Percentiles rank a stretch among this genome's conserved stretches.
Conservation (phyloP, 1,284 basidiomycete genomes). For the Caloboletus inedulis region DNA sequence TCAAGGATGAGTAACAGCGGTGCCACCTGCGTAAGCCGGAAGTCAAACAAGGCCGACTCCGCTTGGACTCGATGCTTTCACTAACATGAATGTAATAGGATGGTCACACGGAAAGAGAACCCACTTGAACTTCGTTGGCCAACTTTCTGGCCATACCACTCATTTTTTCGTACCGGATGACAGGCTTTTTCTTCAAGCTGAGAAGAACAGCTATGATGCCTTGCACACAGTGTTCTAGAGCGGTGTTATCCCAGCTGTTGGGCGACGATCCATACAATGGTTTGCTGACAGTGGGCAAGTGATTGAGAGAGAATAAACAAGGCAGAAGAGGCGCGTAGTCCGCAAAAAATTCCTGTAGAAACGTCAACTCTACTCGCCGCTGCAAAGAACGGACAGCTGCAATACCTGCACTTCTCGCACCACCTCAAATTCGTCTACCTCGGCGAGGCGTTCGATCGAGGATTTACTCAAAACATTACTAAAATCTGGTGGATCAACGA, state of each 20-base stretch:
- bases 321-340: conserved; percentile 90
- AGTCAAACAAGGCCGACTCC: conserved; percentile 75
- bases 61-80: conserved; percentile 66
- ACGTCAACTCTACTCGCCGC: conserved; percentile 1
- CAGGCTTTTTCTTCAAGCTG: conserved; percentile 93
- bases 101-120: conserved; percentile 20
- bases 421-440: conserved; percentile 94
- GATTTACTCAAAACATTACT: conserved; percentile 91
- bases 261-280: conserved; percentile 70
- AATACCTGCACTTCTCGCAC: conserved; percentile 92
- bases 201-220: conserved; percentile 88
- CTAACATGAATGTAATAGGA: conserved; percentile 9
- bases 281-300: conserved; percentile 57
- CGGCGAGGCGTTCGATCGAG: conserved; percentile 90
- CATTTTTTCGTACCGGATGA: conserved; percentile 95
- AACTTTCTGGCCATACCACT: conserved; percentile 89
- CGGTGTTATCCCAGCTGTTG: conserved; percentile 67
- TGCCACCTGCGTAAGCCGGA: conserved; percentile 70
- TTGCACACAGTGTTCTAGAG: conserved; percentile 76
- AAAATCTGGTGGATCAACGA: conserved; percentile 63
- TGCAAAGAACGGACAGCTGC: background rate
- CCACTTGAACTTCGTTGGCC: conserved; percentile 80
- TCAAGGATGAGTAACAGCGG: conserved; percentile 81
- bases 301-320: conserved; percentile 86
- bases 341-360: conserved; percentile 85